A percentile compares a stretch with the other conserved stretches of the same genome.
Conservation (phyloP, 176 grass and related monocot species). For the Poa annua region DNA sequence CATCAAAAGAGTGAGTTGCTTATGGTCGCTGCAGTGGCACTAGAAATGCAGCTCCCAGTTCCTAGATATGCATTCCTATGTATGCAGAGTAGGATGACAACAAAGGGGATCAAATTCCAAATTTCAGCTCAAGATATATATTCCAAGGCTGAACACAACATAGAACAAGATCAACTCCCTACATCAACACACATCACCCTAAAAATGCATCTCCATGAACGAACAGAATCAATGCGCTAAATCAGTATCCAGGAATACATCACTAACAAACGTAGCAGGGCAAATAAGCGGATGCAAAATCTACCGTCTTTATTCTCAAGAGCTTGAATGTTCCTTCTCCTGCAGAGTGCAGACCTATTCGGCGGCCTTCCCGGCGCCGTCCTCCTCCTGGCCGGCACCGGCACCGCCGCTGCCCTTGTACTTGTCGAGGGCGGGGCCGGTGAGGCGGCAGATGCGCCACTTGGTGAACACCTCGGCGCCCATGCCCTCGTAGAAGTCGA, state of each 20-base stretch:
- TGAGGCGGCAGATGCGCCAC: constrained; percentile 90
- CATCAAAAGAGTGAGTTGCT: too few species aligned
- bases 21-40: too few species aligned
- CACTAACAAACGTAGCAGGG: neutral
- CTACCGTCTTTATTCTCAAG: neutral
- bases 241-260: neutral
- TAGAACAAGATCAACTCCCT: too few species aligned
- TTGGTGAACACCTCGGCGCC: constrained; percentile 84
- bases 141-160: too few species aligned
- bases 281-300: constrained; percentile 28
- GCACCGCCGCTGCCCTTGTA: constrained; percentile 41
- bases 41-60: too few species aligned
- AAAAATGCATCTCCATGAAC: neutral
- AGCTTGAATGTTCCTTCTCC: neutral
- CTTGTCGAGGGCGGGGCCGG: constrained; percentile 51
- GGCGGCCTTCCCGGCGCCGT: constrained; percentile 11
- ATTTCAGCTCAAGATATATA: too few species aligned
- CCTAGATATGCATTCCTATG: too few species aligned
- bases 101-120: too few species aligned
- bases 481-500: constrained; percentile 89
- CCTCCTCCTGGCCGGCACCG: neutral
- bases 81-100: too few species aligned
- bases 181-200: neutral
- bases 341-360: constrained; percentile 27
- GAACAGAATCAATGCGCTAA: too few species aligned